Percentiles rank a stretch among this genome's conserved stretches.
Conservation (phyloP, 345 rosid genomes). For the Ceriops zippeliana region DNA sequence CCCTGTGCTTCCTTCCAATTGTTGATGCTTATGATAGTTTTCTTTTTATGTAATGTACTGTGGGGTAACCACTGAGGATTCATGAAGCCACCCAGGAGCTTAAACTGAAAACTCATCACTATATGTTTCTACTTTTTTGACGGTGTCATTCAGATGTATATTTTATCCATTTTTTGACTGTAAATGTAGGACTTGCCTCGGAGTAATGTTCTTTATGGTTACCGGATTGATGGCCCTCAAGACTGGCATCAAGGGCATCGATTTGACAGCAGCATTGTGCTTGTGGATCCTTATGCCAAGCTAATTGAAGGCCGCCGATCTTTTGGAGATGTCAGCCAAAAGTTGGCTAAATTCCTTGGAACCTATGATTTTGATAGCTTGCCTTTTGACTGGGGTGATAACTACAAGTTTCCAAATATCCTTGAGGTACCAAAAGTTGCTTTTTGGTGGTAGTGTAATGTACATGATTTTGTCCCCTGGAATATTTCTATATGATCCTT, state of each 20-base stretch:
- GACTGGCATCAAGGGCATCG: constrained; percentile 83
- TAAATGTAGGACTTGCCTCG: constrained; percentile 63
- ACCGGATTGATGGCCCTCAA: constrained; percentile 79
- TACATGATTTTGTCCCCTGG: constrained; percentile 4
- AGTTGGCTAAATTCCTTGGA: constrained; percentile 61
- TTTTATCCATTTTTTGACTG: constrained; percentile 1
- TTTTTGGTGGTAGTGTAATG: constrained; percentile 10
- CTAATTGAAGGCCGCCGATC: constrained; percentile 69
- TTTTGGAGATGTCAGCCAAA: constrained; percentile 68
- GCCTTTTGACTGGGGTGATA: constrained; percentile 82
- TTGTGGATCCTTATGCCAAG: constrained; percentile 90
- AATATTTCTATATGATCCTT: background rate
- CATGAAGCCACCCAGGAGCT: no score
- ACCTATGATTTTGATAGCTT: constrained; percentile 77
- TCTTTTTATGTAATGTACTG: no score
- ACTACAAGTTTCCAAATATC: constrained; percentile 64
- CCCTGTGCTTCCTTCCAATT: no score
- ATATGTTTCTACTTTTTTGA: background rate
- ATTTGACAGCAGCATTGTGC: constrained; percentile 55
- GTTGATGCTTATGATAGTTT: no score
- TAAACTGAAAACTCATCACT: no score
- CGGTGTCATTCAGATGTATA: no score
- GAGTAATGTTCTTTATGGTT: constrained; percentile 72
- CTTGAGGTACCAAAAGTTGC: constrained; percentile 53
- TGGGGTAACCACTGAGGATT: no score